Base-by-base conservation (phyloP, 2,329 filamentous ascomycete genomes). In the Pleomassaria siparia region DNA sequence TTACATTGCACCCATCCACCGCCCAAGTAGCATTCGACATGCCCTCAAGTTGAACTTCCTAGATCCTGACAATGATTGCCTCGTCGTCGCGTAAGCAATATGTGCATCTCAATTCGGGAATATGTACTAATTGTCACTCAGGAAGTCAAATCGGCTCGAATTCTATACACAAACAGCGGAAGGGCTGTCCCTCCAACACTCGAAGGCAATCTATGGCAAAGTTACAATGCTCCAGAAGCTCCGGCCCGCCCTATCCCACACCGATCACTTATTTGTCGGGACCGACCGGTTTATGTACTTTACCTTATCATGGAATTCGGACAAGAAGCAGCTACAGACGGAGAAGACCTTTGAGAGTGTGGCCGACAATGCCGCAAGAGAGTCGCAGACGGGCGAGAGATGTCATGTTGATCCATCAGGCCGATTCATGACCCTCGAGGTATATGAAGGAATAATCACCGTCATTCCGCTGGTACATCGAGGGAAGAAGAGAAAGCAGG, bases 251-350 rank as follows among this genome's bases (percentile, higher is more conserved):
- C 83, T 89, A 58, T 85, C 86, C 22, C 72, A 79, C 4, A 89
- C 85, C 40, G 91, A 97, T 59, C 83, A 96, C 52, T 82, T 99
- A 51, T 96, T 99, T 66, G 81, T 99, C 47, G 92, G 91, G 41
- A 99, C 94, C 39, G 88, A 96, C 66, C 84, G 88, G 46, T 88
- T 89, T 59, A 86, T 91, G 62, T 97, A 96, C 74, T 96, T 97
- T 70, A 95, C 90, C 1, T 72, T 96, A 16, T 84, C 80, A 13
- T 99, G 94, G 91, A 85, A 96, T 59, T 63, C 79, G 0, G 71
- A 80, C 1, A 72, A 64, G 20, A 77, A 75, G 16, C 72, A 78
- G 44, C 69, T 85, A 12, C 72, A 72, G 29, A 86, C 83, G 2
- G 66, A 83, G 55, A 78, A 82, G 69, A 78, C 75, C 50, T 82